Evolutionary conservation across 2,329 filamentous ascomycete species (phyloP), one percentile per base, ranked within the genome.

Genomic region (Aspergillus melleus): DNA sequence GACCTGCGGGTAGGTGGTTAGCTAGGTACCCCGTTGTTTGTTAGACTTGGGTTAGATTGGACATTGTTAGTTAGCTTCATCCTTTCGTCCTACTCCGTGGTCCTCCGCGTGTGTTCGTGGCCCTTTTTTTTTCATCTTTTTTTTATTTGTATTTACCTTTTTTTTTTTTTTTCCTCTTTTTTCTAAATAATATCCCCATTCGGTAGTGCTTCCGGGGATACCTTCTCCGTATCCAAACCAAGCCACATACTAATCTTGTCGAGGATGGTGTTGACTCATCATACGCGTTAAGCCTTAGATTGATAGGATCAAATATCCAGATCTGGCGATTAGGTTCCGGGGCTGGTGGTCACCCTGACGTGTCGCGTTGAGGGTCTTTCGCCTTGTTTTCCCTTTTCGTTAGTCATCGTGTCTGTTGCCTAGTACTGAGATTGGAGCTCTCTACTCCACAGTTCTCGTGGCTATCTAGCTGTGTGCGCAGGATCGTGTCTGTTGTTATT

Each of bases 211-310:
- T 42, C 36, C 36, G 11, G 32, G 32, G 32, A 36, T 14, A 2
- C 11, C 1, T 36, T 36, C 32, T 36, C 32, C 11, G 11, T 36
- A 36, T 26, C 24, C 24, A 26, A 26, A 8, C 32, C 10, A 36
- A 36, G 32, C 32, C 32, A 36, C 36, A 42, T n/a, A 16, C 36
- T 42, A 56, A 9, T 11, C 12, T 44, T 42, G 12, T 4, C 26
- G 46, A 30, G 46, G 50, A 29, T 44, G 44, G 22, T 42, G 14
- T 24, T 47, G 22, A 12, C n/a, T 56, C 42, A 32, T 51, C 54
- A 55, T 56, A 56, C 54, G 54, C 47, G 54, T 56, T 50, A 47
- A 39, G 32, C 14, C 12, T 29, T 22, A 44, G 32, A 24, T 30
- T 2, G 49, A 56, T 47, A 36, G 39, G 30, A 51, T 47, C 29